A percentile compares a stretch with the other conserved stretches of the same genome.
Conservation (phyloP, 2,329 filamentous ascomycete genomes). For the Pseudogymnoascus sp. region DNA sequence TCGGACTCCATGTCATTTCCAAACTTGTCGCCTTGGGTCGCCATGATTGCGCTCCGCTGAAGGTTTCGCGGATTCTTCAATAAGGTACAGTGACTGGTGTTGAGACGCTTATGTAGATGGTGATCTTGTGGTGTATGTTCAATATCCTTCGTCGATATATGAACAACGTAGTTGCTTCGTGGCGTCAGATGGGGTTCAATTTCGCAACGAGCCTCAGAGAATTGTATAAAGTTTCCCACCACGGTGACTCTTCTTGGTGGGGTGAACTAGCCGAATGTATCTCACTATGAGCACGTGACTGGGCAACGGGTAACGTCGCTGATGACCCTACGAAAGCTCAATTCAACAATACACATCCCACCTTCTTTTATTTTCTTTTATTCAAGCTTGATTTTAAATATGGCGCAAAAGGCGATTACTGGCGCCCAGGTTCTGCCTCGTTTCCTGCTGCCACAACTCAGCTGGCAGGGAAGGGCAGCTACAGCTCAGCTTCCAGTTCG, state of each 20-base stretch:
- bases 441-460: conserved; percentile 27
- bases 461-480: conserved; percentile 23
- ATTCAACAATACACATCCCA: background rate
- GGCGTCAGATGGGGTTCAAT: conserved; percentile 2
- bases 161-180: conserved; percentile 2
- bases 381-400: conserved; percentile 13
- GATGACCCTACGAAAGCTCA: background rate
- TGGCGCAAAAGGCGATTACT: conserved; percentile 22
- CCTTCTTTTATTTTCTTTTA: conserved; percentile 7
- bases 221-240: conserved; percentile 10
- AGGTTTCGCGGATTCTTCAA: background rate
- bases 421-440: conserved; percentile 22
- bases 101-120: background rate
- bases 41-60: conserved; percentile 23
- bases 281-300: background rate
- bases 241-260: conserved; percentile 10
- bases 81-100: background rate
- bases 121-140: conserved; percentile 1
- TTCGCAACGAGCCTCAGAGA: conserved; percentile 9
- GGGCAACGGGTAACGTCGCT: conserved; percentile 1
- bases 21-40: conserved; percentile 50
- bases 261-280: conserved; percentile 9
- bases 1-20: conserved; percentile 68
- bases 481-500: conserved; percentile 13
- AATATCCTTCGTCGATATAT: conserved; percentile 8